phyloP scores from a whole-genome alignment of 2,329 filamentous ascomycete species.

The Lasiodiplodia gonubiensis region DNA sequence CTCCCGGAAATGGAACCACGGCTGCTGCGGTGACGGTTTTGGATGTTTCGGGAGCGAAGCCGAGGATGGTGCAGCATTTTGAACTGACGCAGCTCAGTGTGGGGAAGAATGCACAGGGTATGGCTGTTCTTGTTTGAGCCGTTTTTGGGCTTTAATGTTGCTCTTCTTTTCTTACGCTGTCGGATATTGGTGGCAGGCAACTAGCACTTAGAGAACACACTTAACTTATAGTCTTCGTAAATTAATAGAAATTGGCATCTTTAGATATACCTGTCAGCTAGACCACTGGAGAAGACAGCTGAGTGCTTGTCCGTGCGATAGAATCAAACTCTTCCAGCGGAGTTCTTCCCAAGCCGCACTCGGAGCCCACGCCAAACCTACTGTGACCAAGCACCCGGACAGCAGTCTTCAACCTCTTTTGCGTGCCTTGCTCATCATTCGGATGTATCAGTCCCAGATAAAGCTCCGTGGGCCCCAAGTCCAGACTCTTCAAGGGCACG shows the following conservation, averaged over 20 bases:
- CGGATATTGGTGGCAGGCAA: too few species aligned
- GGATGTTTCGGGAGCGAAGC: constrained; percentile 39
- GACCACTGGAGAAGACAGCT: neutral
- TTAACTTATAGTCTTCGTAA: too few species aligned
- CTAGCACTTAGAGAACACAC: too few species aligned
- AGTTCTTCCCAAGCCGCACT: constrained; percentile 45
- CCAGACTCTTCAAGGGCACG: neutral
- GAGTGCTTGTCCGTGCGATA: constrained; percentile 32
- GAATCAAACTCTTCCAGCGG: constrained; percentile 38
- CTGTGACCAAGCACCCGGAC: constrained; percentile 10
- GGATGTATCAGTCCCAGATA: constrained; percentile 20
- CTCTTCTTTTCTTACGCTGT: too few species aligned
- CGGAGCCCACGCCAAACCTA: constrained; percentile 6
- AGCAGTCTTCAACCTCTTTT: constrained; percentile 6
- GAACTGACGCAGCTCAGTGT: constrained; percentile 36
- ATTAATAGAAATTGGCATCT: too few species aligned
- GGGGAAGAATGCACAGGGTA: constrained; percentile 43
- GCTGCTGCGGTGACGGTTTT: constrained; percentile 48
- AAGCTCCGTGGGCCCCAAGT: neutral
- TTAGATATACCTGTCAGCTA: too few species aligned
- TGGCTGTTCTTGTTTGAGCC: constrained; percentile 40
- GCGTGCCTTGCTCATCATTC: constrained; percentile 13
- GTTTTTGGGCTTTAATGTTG: neutral
- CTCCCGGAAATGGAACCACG: constrained; percentile 57
- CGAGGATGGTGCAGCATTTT: constrained; percentile 49